phyloP scores from a whole-genome alignment of 176 grass and related monocot species.

The Oryza coarctata region DNA sequence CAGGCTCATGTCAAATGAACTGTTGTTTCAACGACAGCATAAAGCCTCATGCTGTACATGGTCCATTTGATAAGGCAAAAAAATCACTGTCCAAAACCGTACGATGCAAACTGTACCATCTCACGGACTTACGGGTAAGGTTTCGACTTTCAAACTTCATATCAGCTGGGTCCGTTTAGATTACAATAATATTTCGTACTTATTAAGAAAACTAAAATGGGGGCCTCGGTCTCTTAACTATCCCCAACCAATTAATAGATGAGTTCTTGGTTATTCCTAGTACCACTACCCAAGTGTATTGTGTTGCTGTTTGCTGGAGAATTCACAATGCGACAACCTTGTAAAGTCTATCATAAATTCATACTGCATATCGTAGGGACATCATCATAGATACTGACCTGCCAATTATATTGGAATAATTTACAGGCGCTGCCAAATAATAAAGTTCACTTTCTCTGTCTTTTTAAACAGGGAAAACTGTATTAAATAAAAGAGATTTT shows the following conservation, averaged over 20 bases:
- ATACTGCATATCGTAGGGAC: too few species aligned
- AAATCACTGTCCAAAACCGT: neutral
- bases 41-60: neutral
- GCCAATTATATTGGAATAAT: too few species aligned
- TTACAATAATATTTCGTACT: neutral
- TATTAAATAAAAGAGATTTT: too few species aligned
- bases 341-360: too few species aligned
- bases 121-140: neutral
- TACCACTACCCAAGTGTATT: too few species aligned
- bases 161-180: neutral
- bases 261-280: neutral
- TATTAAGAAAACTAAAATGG: too few species aligned
- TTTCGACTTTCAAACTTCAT: neutral
- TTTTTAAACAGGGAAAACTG: too few species aligned
- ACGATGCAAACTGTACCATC: neutral
- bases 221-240: neutral
- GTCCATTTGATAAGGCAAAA: neutral
- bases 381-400: too few species aligned
- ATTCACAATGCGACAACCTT: too few species aligned
- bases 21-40: conserved; percentile 6
- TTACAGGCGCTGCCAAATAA: too few species aligned
- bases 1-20: neutral
- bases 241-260: neutral
- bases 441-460: too few species aligned
- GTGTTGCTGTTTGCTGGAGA: too few species aligned